Percentiles rank a stretch among this genome's conserved stretches.
Evolutionary conservation across 495 filamentous ascomycete genomes (phyloP).

Genomic region (Trichoderma erinaceum): DNA sequence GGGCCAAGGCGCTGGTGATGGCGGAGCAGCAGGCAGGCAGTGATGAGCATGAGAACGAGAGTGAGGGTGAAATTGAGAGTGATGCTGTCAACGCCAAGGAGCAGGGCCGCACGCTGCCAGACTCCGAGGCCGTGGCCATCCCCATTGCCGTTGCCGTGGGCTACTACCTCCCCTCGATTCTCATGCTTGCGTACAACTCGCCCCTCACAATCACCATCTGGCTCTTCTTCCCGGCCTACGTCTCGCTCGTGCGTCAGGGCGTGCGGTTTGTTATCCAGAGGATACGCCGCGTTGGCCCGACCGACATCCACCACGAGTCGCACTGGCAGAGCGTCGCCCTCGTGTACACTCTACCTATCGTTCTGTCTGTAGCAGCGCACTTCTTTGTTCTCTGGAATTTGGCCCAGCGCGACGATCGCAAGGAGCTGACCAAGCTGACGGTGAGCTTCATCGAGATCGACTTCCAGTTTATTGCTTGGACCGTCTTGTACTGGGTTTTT

Average conservation of each 20-base stretch:
- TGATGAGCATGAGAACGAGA: neutral
- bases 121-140: conserved; percentile 34
- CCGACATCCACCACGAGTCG: conserved; percentile 30
- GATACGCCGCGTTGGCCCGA: neutral
- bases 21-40: conserved; percentile 17
- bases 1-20: conserved; percentile 25
- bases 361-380: conserved; percentile 30
- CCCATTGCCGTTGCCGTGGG: conserved; percentile 34
- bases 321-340: conserved; percentile 21
- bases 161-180: conserved; percentile 31
- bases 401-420: conserved; percentile 29
- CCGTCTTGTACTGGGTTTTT: conserved; percentile 37
- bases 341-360: conserved; percentile 33
- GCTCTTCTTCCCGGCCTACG: conserved; percentile 39
- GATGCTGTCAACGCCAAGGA: conserved; percentile 27
- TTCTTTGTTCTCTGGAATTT: conserved; percentile 27
- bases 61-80: neutral
- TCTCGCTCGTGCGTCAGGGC: conserved; percentile 27
- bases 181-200: conserved; percentile 74
- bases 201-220: conserved; percentile 57
- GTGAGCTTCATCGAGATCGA: conserved; percentile 33
- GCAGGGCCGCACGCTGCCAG: conserved; percentile 29
- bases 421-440: conserved; percentile 35
- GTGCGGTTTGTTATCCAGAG: conserved; percentile 21
- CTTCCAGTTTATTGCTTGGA: conserved; percentile 29